Evolutionary conservation across 495 filamentous ascomycete species (phyloP).

Genomic region (Lasiosphaeria ovina): DNA sequence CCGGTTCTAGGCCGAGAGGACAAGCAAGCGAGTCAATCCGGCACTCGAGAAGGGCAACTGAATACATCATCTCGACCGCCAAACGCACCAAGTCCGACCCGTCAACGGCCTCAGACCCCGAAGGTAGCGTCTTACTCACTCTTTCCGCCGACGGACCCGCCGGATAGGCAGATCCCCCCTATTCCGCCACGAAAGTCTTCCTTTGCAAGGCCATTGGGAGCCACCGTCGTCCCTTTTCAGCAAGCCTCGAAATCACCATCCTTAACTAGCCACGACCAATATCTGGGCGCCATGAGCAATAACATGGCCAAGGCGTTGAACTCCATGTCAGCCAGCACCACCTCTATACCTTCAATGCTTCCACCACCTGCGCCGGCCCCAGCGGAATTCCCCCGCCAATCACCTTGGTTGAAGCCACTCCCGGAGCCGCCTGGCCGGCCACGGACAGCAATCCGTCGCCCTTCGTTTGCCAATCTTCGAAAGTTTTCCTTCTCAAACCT

Average conservation of each 20-base stretch:
- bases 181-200: constrained; percentile 8
- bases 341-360: neutral
- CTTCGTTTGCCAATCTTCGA: constrained; percentile 19
- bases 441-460: constrained; percentile 7
- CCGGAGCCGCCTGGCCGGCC: constrained; percentile 2
- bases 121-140: constrained; percentile 26
- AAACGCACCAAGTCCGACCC: constrained; percentile 5
- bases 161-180: neutral
- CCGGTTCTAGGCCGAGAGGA: neutral
- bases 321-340: neutral
- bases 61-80: constrained; percentile 5
- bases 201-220: neutral
- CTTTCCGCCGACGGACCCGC: constrained; percentile 19
- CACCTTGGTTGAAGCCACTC: constrained; percentile 13
- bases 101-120: constrained; percentile 7
- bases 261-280: neutral
- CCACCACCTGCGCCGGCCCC: constrained; percentile 2
- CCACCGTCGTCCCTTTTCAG: neutral
- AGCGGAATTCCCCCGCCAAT: neutral
- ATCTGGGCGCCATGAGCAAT: neutral
- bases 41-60: constrained; percentile 5
- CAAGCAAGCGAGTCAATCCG: constrained; percentile 1
- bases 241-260: constrained; percentile 5
- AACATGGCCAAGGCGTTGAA: neutral
- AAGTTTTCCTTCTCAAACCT: constrained; percentile 20